phyloP scores from a whole-genome alignment of 2,329 filamentous ascomycete species.

The Sporothrix globosa region DNA sequence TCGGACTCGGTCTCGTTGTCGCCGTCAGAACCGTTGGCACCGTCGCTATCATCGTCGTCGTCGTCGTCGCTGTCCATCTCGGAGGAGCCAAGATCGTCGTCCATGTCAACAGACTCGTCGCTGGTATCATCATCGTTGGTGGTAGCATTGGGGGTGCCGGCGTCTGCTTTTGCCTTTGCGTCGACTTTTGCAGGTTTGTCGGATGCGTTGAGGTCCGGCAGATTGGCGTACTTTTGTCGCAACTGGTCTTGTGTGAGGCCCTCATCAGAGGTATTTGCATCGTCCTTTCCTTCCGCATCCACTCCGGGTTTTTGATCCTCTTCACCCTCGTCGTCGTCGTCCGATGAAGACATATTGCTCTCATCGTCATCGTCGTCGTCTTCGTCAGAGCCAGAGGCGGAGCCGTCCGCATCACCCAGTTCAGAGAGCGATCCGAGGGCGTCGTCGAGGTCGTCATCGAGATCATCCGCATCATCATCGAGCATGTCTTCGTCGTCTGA shows the following conservation, averaged over 20 bases:
- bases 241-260: conserved; percentile 70
- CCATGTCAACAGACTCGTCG: conserved; percentile 70
- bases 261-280: conserved; percentile 60
- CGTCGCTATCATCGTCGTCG: conserved; percentile 47
- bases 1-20: conserved; percentile 48
- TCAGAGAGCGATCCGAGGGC: conserved; percentile 50
- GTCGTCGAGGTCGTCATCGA: conserved; percentile 44
- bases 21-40: conserved; percentile 52
- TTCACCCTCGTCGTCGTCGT: conserved; percentile 53
- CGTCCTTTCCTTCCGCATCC: conserved; percentile 57
- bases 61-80: conserved; percentile 56
- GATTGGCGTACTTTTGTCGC: conserved; percentile 67
- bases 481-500: conserved; percentile 49
- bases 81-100: conserved; percentile 65
- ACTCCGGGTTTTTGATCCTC: conserved; percentile 52
- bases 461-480: conserved; percentile 4
- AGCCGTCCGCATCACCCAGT: conserved; percentile 64
- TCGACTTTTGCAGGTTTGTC: conserved; percentile 36
- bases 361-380: conserved; percentile 47
- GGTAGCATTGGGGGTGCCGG: conserved; percentile 36
- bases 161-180: conserved; percentile 37
- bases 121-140: conserved; percentile 44
- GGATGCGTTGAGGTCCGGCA: conserved; percentile 54
- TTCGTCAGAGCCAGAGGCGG: conserved; percentile 56
- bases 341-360: conserved; percentile 63